These are phyloP conservation scores for Colletotrichum lentis DNA, from an alignment of 2,329 filamentous ascomycete species.

Conservation along the genomic window DNA sequence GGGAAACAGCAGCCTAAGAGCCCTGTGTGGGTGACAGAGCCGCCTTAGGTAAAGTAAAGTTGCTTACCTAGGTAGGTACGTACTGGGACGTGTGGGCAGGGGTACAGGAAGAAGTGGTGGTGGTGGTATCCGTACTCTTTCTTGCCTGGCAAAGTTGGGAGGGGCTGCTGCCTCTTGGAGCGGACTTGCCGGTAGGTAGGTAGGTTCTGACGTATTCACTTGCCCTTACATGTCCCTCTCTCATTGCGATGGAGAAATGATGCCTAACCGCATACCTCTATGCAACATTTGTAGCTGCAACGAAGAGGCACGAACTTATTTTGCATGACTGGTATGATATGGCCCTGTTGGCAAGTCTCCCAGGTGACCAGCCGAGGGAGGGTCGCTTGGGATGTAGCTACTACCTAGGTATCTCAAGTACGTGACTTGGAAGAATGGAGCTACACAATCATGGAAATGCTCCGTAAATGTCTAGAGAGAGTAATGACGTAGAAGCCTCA, in stretches of 20 bases:
- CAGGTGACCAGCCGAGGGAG: conserved; percentile 14
- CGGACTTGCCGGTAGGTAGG: background rate
- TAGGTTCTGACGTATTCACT: conserved; percentile 9
- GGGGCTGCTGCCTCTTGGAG: conserved; percentile 19
- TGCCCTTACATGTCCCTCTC: background rate
- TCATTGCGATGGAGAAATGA: background rate
- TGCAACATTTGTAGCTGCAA: background rate
- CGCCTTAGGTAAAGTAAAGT: conserved; percentile 27
- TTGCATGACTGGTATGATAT: background rate
- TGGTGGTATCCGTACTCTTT: background rate
- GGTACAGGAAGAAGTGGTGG: conserved; percentile 21
- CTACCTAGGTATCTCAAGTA: conserved; percentile 5
- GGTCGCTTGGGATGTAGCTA: background rate
- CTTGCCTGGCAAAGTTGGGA: conserved; percentile 12
- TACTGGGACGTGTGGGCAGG: conserved; percentile 21
- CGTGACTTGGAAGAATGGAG: background rate
- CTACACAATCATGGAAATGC: background rate
- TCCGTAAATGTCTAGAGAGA: background rate
- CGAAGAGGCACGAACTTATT: background rate
- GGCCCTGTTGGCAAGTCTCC: background rate
- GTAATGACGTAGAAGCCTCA: background rate
- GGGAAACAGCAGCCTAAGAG: conserved; percentile 23
- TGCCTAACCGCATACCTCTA: too few relatives aligned
- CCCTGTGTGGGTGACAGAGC: conserved; percentile 29
- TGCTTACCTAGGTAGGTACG: conserved; percentile 25